Conservation (phyloP, 1,284 basidiomycete species). For the Tilletia setariae region DNA sequence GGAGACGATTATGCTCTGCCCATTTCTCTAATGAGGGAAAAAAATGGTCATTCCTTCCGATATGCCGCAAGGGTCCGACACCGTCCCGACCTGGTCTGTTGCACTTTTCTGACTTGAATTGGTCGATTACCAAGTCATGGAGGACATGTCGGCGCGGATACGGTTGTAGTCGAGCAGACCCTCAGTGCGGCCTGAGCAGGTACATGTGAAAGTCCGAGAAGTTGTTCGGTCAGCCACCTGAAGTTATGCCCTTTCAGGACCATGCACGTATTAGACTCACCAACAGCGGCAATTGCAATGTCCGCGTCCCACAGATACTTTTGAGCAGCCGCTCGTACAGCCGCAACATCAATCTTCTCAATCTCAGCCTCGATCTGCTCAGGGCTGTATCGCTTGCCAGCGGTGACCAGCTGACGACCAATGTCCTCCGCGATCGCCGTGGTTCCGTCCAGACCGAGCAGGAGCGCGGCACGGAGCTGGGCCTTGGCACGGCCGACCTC, state of each 20-base stretch:
- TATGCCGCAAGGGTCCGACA: too few relatives aligned
- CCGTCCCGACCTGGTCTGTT: too few relatives aligned
- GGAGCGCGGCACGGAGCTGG: conserved; percentile 89
- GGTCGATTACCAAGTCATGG: conserved; percentile 49
- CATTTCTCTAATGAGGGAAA: too few relatives aligned
- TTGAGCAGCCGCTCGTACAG: conserved; percentile 89
- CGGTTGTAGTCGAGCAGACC: conserved; percentile 65
- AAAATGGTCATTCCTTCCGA: too few relatives aligned
- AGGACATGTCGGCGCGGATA: conserved; percentile 54
- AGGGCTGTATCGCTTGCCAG: conserved; percentile 73
- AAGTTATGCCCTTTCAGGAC: not conserved
- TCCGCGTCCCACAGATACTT: conserved; percentile 97
- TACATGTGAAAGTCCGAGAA: not conserved
- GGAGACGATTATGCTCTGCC: too few relatives aligned
- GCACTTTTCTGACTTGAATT: too few relatives aligned
- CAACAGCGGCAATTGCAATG: conserved; percentile 46
- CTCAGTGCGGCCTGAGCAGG: conserved; percentile 70
- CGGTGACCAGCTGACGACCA: conserved; percentile 92
- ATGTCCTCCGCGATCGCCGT: conserved; percentile 98
- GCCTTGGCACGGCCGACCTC: conserved; percentile 97
- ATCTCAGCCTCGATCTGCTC: conserved; percentile 90
- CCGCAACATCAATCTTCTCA: conserved; percentile 79
- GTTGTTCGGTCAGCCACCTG: not conserved
- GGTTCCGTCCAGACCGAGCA: conserved; percentile 87
- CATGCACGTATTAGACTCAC: conserved; percentile 9